phyloP scores from a whole-genome alignment of 2,329 filamentous ascomycete genomes.

The Fonsecaea pugnacius region DNA sequence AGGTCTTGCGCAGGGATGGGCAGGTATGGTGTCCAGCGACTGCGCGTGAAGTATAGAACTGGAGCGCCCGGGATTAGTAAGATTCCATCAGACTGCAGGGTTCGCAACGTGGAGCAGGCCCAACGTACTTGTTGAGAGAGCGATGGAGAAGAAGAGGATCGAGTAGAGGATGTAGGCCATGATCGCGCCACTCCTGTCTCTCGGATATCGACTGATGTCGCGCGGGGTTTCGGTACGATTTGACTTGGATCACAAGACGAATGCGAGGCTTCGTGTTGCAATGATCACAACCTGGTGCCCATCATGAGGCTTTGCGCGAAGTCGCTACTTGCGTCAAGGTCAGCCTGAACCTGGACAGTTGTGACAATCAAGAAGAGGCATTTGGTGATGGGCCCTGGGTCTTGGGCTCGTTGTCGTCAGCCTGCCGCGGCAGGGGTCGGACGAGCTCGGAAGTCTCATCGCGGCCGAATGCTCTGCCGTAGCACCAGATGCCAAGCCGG shows the following conservation, averaged over 20 bases:
- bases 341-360: constrained; percentile 2
- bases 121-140: constrained; percentile 68
- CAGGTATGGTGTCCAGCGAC: constrained; percentile 73
- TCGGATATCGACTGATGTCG: neutral
- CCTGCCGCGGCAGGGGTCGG: constrained; percentile 20
- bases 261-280: neutral
- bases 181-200: constrained; percentile 6
- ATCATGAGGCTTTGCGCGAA: constrained; percentile 8
- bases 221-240: neutral
- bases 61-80: constrained; percentile 1
- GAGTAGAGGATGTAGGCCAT: constrained; percentile 29
- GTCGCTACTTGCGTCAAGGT: constrained; percentile 1
- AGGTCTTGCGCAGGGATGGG: constrained; percentile 46
- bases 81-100: neutral
- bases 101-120: constrained; percentile 6
- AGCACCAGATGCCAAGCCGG: neutral
- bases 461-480: neutral
- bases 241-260: neutral
- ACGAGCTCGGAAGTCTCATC: neutral
- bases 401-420: constrained; percentile 21
- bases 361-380: constrained; percentile 4
- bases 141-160: constrained; percentile 61
- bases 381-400: neutral
- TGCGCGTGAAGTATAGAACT: constrained; percentile 80
- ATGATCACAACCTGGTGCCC: constrained; percentile 1